Percentiles rank a stretch among this genome's conserved stretches.
phyloP scores from a whole-genome alignment of 306 rosid genomes.

The Quercus engelmannii region DNA sequence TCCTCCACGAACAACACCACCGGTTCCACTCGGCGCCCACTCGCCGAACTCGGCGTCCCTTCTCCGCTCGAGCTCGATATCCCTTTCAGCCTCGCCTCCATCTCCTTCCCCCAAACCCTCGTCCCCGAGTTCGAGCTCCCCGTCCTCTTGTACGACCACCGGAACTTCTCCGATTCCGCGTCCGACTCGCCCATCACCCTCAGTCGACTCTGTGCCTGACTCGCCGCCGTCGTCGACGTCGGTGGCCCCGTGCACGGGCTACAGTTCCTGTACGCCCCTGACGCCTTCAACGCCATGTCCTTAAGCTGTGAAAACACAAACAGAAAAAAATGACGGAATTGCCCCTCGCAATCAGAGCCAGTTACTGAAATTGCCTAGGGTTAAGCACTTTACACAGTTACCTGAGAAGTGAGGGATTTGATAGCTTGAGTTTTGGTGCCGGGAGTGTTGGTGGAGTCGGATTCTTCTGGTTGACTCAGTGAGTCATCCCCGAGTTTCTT shows the following conservation, averaged over 20 bases:
- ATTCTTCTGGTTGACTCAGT: slow-evolving; percentile 54
- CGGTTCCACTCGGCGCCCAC: slow-evolving; percentile 71
- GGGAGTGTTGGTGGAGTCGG: slow-evolving; percentile 42
- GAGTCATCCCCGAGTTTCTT: slow-evolving; percentile 75
- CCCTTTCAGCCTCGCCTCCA: slow-evolving; percentile 92
- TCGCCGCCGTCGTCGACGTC: slow-evolving; percentile 14
- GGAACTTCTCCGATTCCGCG: slow-evolving; percentile 69
- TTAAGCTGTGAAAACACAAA: slow-evolving; percentile 37
- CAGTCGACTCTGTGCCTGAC: slow-evolving; percentile 42
- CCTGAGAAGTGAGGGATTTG: slow-evolving; percentile 85
- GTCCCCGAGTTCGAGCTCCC: slow-evolving; percentile 78
- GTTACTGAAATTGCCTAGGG: not conserved
- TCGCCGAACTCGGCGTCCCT: slow-evolving; percentile 72
- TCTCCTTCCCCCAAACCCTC: slow-evolving; percentile 85
- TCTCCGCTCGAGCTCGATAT: slow-evolving; percentile 87
- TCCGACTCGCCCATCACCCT: slow-evolving; percentile 52
- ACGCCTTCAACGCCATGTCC: slow-evolving; percentile 94
- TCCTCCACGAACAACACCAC: slow-evolving; percentile 71
- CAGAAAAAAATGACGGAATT: not conserved
- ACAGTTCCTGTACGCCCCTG: slow-evolving; percentile 84
- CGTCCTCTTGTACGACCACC: slow-evolving; percentile 71
- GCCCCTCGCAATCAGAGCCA: not conserved
- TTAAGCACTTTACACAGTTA: not conserved
- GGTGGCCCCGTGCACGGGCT: slow-evolving; percentile 69
- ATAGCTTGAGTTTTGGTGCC: slow-evolving; percentile 52